Conservation (phyloP, 495 filamentous ascomycete species). For the Aspergillus ostianus region DNA sequence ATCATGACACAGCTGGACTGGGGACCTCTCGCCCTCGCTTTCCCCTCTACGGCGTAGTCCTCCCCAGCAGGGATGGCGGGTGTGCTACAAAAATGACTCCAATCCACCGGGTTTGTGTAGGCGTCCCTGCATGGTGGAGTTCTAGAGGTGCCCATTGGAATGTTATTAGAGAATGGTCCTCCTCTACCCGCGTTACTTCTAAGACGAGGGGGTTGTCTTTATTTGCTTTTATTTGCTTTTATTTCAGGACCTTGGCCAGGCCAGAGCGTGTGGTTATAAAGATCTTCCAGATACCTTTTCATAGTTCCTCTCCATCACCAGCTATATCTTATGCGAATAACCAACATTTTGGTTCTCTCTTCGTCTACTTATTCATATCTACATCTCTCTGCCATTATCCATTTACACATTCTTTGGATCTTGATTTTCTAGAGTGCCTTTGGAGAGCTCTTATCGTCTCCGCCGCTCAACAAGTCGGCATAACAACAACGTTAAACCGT, state of each 20-base stretch:
- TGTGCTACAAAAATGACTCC: conserved; percentile 13
- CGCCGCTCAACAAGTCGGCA: background rate
- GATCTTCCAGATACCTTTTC: background rate
- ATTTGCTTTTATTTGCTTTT: conserved; percentile 5
- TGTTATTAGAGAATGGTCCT: conserved; percentile 13
- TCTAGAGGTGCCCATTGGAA: conserved; percentile 9
- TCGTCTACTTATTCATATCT: background rate
- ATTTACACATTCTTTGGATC: background rate
- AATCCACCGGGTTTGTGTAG: conserved; percentile 10
- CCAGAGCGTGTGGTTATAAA: background rate
- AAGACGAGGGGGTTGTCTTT: conserved; percentile 6
- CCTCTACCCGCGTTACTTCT: conserved; percentile 7
- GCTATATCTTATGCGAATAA: background rate
- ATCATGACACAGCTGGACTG: conserved; percentile 27
- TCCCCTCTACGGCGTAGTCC: conserved; percentile 1
- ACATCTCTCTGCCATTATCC: background rate
- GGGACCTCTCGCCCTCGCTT: conserved; percentile 8
- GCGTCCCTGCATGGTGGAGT: conserved; percentile 23
- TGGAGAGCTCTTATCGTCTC: background rate
- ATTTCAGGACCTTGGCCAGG: background rate
- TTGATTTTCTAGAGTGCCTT: background rate
- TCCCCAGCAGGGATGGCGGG: conserved; percentile 12
- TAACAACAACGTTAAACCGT: background rate
- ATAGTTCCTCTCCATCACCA: background rate
- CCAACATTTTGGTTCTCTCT: background rate